These are phyloP conservation scores for Phytophthora sojae DNA, from an alignment of 352 stramenopile genomes.

Conservation along the genomic window DNA sequence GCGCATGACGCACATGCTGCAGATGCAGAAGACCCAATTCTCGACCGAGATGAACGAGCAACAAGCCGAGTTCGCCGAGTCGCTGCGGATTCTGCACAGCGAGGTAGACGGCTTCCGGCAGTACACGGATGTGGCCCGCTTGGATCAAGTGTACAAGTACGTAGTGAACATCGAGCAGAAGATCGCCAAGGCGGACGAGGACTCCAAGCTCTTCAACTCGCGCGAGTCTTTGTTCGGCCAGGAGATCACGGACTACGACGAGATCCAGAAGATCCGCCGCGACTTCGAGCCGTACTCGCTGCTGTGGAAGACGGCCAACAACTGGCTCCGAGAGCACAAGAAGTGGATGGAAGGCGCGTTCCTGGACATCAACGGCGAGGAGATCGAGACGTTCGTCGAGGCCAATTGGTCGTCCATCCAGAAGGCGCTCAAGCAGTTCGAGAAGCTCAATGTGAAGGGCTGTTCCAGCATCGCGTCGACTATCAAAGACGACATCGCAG, in stretches of 20 bases:
- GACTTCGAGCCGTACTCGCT: slow-evolving; percentile 96
- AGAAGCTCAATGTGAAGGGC: slow-evolving; percentile 87
- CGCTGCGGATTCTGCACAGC: slow-evolving; percentile 82
- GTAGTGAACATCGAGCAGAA: slow-evolving; percentile 89
- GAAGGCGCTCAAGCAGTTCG: slow-evolving; percentile 94
- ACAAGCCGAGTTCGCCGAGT: slow-evolving; percentile 91
- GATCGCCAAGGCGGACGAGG: slow-evolving; percentile 89
- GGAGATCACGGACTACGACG: slow-evolving; percentile 92
- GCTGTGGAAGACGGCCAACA: slow-evolving; percentile 93
- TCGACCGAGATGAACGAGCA: slow-evolving; percentile 93
- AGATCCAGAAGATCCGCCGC: slow-evolving; percentile 90
- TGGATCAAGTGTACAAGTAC: slow-evolving; percentile 91
- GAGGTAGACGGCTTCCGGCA: slow-evolving; percentile 90
- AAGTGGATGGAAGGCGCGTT: slow-evolving; percentile 94
- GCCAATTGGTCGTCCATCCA: slow-evolving; percentile 84
- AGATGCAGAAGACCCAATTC: slow-evolving; percentile 88
- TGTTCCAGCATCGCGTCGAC: slow-evolving; percentile 88
- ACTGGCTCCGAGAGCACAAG: slow-evolving; percentile 92
- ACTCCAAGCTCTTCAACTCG: slow-evolving; percentile 92
- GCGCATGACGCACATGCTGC: slow-evolving; percentile 79
- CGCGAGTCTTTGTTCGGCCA: slow-evolving; percentile 90
- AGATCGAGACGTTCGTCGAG: slow-evolving; percentile 92
- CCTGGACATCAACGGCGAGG: slow-evolving; percentile 91
- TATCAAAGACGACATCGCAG: slow-evolving; percentile 92
- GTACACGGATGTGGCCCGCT: slow-evolving; percentile 86